A percentile compares a stretch with the other conserved stretches of the same genome.
Evolutionary conservation across 192 early-diverging fungal genomes (phyloP).

Genomic region (Diversispora epigaea): DNA sequence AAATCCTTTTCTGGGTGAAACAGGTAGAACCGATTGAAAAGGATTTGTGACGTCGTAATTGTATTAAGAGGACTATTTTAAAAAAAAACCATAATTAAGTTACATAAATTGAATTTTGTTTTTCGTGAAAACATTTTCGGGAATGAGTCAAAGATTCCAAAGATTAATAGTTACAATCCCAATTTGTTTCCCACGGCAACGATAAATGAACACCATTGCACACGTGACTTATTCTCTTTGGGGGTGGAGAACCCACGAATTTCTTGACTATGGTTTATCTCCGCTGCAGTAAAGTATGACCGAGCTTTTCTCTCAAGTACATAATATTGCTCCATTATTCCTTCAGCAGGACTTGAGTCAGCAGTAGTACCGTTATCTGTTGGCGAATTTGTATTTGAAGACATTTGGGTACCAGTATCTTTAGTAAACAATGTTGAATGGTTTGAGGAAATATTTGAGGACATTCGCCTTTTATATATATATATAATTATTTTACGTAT

Average conservation of each 20-base stretch:
- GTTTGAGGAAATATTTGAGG: slow-evolving; percentile 1
- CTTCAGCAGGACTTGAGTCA: slow-evolving; percentile 7
- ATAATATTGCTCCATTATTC: not conserved
- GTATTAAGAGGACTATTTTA: slow-evolving; percentile 56
- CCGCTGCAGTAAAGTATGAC: slow-evolving; percentile 7
- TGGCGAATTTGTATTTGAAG: not conserved
- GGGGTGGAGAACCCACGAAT: not conserved
- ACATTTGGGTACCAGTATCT: not conserved
- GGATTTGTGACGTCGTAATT: slow-evolving; percentile 55
- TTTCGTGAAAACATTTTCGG: not conserved
- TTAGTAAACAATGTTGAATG: not conserved
- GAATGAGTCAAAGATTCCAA: not conserved
- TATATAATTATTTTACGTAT: too few species aligned
- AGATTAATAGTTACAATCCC: slow-evolving; percentile 50
- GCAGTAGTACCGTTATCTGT: not conserved
- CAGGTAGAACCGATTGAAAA: slow-evolving; percentile 58
- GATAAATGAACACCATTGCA: slow-evolving; percentile 53
- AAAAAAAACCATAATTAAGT: slow-evolving; percentile 7
- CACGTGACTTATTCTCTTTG: slow-evolving; percentile 33
- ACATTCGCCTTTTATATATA: not conserved
- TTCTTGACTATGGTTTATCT: not conserved
- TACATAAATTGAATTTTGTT: not conserved
- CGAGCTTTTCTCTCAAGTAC: not conserved
- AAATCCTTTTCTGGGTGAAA: slow-evolving; percentile 51
- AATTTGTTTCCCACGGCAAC: slow-evolving; percentile 51